phyloP scores from a whole-genome alignment of 495 filamentous ascomycete species.

The Chaetomium tenue region DNA sequence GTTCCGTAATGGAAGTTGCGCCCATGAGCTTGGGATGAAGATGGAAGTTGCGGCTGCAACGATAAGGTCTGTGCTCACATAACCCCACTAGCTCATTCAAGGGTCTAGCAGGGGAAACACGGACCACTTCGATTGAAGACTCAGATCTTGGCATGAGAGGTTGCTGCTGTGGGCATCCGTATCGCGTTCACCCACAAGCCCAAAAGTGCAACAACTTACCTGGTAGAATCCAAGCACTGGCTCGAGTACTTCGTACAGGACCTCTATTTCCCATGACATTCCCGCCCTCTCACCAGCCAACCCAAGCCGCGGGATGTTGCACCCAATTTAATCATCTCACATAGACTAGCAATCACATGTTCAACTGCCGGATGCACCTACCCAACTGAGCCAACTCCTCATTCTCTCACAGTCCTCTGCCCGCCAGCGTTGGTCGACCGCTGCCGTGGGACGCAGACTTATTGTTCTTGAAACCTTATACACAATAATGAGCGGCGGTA shows the following conservation, averaged over 20 bases:
- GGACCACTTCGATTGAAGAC: not conserved
- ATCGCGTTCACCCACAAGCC: no score
- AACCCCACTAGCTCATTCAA: not conserved
- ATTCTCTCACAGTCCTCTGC: not conserved
- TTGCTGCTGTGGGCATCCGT: not conserved
- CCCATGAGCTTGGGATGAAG: no score
- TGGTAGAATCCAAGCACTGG: no score
- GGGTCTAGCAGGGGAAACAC: not conserved
- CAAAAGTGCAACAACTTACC: no score
- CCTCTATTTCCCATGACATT: not conserved
- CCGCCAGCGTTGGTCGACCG: not conserved
- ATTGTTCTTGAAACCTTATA: no score
- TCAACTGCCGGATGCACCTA: not conserved
- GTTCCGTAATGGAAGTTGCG: no score
- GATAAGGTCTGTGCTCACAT: not conserved
- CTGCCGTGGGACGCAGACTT: no score
- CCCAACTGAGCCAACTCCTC: no score
- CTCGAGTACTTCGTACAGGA: no score
- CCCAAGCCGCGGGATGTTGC: not conserved
- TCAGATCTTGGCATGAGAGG: not conserved
- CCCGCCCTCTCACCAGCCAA: not conserved
- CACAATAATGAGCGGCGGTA: not conserved
- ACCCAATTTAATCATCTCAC: conserved; percentile 1
- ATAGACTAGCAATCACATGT: conserved; percentile 10
- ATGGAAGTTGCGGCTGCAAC: not conserved